These are phyloP conservation scores for Diddensiella transvaalensis DNA, from an alignment of 805 yeast species.

Conservation along the genomic window DNA sequence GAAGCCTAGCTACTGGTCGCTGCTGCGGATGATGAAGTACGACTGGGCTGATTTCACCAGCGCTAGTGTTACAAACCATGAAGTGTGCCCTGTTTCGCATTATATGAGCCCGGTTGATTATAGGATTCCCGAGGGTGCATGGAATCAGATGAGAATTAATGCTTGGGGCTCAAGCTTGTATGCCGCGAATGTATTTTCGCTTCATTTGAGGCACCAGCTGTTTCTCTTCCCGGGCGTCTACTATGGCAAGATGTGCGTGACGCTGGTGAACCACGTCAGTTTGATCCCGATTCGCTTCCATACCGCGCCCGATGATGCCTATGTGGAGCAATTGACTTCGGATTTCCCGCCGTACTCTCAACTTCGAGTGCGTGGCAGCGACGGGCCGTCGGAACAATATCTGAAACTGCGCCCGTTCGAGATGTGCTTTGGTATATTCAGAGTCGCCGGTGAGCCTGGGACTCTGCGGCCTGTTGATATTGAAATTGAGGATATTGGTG, in stretches of 20 bases:
- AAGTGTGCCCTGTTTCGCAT: not conserved
- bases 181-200: slow-evolving; percentile 18
- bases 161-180: slow-evolving; percentile 18
- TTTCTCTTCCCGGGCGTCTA: slow-evolving; percentile 9
- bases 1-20: not conserved
- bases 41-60: not conserved
- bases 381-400: slow-evolving; percentile 2
- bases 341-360: slow-evolving; percentile 10
- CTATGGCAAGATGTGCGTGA: slow-evolving; percentile 6
- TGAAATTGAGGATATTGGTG: slow-evolving; percentile 32
- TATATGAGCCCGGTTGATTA: not conserved
- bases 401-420: slow-evolving; percentile 7
- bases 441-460: slow-evolving; percentile 6
- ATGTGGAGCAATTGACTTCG: not conserved
- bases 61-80: not conserved
- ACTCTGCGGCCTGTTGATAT: slow-evolving; percentile 27
- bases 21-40: not conserved
- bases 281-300: slow-evolving; percentile 13
- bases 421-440: slow-evolving; percentile 15
- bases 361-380: not conserved
- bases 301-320: not conserved
- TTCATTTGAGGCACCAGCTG: slow-evolving; percentile 15
- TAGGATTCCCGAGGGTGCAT: slow-evolving; percentile 7
- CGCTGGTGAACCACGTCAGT: slow-evolving; percentile 4
- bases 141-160: slow-evolving; percentile 15